Evolutionary conservation across 2,329 filamentous ascomycete species (phyloP), one percentile per base, ranked within the genome.

Genomic region (Blumeriella jaapii): DNA sequence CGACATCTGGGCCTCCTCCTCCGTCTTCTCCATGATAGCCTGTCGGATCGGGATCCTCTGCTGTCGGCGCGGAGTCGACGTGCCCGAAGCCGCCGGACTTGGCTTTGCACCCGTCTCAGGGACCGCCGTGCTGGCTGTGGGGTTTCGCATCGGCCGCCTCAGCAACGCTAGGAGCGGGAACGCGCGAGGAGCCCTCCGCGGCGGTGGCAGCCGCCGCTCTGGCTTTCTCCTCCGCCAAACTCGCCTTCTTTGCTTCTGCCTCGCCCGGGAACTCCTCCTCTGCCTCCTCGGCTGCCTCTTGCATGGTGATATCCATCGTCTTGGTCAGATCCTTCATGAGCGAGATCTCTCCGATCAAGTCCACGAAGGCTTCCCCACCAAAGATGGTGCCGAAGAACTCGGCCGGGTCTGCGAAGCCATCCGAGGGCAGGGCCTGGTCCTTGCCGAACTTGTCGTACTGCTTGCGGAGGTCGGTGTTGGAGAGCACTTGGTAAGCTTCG

Each of bases 371-470:
- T 52, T 95, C 89, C 41, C 91, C 91, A 50, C 91, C 91, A 56
- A 98, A 98, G 51, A 98, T 98, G 67, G 87, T 93, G 53, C 82
- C 82, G 64, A 98, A 98, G 71, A 98, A 98, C 62, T 98, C 91
- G 46, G 86, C 73, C 1, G 91, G 91, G 59, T 98, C 91, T 67
- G 83, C 83, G 59, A 98, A 98, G 44, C 91, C 91, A 52, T 85
- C 82, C 51, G 78, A 76, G 0, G 91, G 91, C 55, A 89, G 83
- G 5, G 91, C 87, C 49, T 84, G 77, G 53, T 98, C 91, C 63
- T 96, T 96, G 58, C 91, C 91, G 67, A 78, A 89, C 61, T 94
- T 93, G 63, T 98, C 91, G 66, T 98, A 98, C 55, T 84, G 79
- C 53, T 81, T 83, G 53, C 91, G 80, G 44, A 96, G 71, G 40